Evolutionary conservation across 345 rosid genomes (phyloP), one percentile per base, ranked within the genome.

Genomic region (Acer yangbiense): DNA sequence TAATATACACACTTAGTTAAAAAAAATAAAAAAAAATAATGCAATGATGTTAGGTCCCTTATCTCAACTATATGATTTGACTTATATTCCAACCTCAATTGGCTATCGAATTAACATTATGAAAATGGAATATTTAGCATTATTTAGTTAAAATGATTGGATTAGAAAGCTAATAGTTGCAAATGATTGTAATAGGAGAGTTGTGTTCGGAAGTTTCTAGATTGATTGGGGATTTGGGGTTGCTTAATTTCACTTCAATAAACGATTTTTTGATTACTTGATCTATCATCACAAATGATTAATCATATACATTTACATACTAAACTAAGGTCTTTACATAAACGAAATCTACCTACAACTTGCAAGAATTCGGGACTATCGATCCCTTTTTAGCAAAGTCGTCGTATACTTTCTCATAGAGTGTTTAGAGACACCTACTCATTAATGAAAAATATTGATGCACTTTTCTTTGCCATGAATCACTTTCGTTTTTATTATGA

Each of bases 151-250:
- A 12, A 41, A 29, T 29, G 27, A 25, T 25, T 25, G 27, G 32
- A 29, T 29, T 1, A 11, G 54, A 58, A 58, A 20, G 20, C 66
- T 57, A 18, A 57, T 54, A 18, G 6, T 64, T 68, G 13, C 35
- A 21, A 63, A 25, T 63, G 35, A 25, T 63, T 21, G 25, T 7
- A 12, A 21, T 25, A 63, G 35, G 7, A 25, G 29, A 63, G 66
- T 63, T 63, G 23, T 50, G 55, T 50, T 13, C 70, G 63, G 77
- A 65, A 75, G 77, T 50, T 54, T 7, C 41, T 11, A 16, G 44
- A 14, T 39, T 21, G 55, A 63, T 63, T 74, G 2, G 43, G 61
- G 43, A 32, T 32, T 4, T 32, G 35, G 5, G 2, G 9, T 18
- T 9, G 13, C 20, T 54, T 12, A 25, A 9, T 25, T 46, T 62